Base-by-base conservation (phyloP, 2,329 filamentous ascomycete genomes). In the Botryotinia narcissicola region DNA sequence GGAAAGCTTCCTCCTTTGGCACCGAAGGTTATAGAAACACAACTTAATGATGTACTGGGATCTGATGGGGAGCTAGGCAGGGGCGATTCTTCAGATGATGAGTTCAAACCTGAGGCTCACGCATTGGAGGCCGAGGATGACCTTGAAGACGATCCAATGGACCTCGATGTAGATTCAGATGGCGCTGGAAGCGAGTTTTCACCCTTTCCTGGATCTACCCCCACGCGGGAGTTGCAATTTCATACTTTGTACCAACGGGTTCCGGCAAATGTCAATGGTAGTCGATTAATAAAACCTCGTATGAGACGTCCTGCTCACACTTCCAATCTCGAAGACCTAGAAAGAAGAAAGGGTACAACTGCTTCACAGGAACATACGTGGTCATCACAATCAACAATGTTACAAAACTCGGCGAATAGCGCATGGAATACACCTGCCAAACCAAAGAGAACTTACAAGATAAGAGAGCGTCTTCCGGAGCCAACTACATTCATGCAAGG, bases 401-500 rank as follows among this genome's bases (percentile, higher is more conserved):
- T 79, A 54, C 78, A 76, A 66, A 79, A 80, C 69, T 51, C 77
- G 1, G 66, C 73, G n/a, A 79, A 74, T 46, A 77, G 79, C 46
- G 79, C 80, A 44, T 80, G 80, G 80, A 71, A 77, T 67, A 60
- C 76, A 29, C 18, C 25, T 2, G 22, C 40, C 5, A 73, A 71
- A 46, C 72, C 66, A 20, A 70, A 70, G 18, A 42, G 67, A 63
- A 29, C 37, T 7, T 72, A 69, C 5, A 74, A 66, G 29, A 46
- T 72, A 32, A 74, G 70, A 72, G 57, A 66, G n/a, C 70, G 71
- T 29, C 66, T 80, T 18, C 78, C 79, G 37, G 79, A 81, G 63
- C 78, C 79, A 3, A 75, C 79, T 29, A 81, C 81, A 14, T 79
- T 73, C 44, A 74, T 82, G 71, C 81, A 82, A 74, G 74, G 70